These are phyloP conservation scores for Eucalyptus erythrocorys DNA, from an alignment of 345 rosid species.

Conservation along the genomic window DNA sequence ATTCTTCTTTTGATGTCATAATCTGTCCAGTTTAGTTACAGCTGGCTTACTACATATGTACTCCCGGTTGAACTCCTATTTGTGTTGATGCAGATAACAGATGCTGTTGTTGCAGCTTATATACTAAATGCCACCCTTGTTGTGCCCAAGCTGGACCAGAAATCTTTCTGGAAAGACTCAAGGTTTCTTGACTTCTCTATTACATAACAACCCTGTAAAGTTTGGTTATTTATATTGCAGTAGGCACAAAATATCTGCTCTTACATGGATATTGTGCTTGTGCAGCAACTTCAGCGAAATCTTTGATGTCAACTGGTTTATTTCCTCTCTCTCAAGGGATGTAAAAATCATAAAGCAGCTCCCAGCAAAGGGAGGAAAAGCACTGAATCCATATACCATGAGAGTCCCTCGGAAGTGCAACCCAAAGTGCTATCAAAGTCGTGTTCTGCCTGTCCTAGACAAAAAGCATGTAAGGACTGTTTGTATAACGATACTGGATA, in stretches of 20 bases:
- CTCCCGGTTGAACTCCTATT: background rate
- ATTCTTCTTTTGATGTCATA: background rate
- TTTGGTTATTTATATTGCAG: background rate
- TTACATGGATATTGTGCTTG: slow-evolving; percentile 1
- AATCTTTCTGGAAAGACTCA: slow-evolving; percentile 85
- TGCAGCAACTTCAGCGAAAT: slow-evolving; percentile 79
- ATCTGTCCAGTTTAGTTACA: background rate
- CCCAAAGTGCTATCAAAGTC: slow-evolving; percentile 35
- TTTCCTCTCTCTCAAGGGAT: slow-evolving; percentile 53
- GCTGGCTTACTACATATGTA: background rate
- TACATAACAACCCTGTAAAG: background rate
- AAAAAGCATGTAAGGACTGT: slow-evolving; percentile 36
- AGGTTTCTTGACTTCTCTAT: slow-evolving; percentile 28
- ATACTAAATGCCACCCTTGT: slow-evolving; percentile 88
- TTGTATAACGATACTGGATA: background rate
- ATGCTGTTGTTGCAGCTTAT: slow-evolving; percentile 89
- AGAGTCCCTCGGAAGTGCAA: slow-evolving; percentile 92
- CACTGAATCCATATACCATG: slow-evolving; percentile 31
- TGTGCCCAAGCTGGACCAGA: slow-evolving; percentile 76
- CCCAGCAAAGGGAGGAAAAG: slow-evolving; percentile 43
- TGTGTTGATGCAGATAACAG: slow-evolving; percentile 50
- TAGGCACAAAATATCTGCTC: background rate
- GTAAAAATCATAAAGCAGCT: slow-evolving; percentile 60
- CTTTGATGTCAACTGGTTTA: slow-evolving; percentile 77
- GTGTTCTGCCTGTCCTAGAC: slow-evolving; percentile 40